Evolutionary conservation across 192 early-diverging fungal genomes (phyloP).

Genomic region (Coemansia sp.): DNA sequence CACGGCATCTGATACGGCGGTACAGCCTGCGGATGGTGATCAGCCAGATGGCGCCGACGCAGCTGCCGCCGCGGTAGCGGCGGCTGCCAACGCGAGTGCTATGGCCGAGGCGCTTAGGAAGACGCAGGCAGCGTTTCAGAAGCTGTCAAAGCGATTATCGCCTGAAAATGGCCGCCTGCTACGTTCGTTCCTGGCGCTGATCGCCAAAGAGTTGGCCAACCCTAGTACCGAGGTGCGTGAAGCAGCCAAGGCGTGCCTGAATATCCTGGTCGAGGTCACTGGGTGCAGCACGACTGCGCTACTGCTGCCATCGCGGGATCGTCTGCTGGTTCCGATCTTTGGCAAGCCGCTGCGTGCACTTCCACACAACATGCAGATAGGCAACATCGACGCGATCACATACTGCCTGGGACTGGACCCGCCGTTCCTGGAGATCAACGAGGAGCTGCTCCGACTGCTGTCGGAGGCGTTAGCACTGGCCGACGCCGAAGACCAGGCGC

Average conservation of each 20-base stretch:
- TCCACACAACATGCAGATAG: slow-evolving; percentile 96
- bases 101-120: background rate
- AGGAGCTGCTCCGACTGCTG: slow-evolving; percentile 83
- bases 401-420: slow-evolving; percentile 88
- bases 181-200: slow-evolving; percentile 50
- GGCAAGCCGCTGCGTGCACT: slow-evolving; percentile 93
- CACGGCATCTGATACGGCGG: background rate
- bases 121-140: slow-evolving; percentile 23
- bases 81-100: background rate
- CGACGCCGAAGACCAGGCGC: slow-evolving; percentile 96
- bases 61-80: background rate
- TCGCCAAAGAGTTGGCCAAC: slow-evolving; percentile 90
- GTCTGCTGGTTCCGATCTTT: slow-evolving; percentile 88
- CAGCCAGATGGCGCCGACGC: background rate
- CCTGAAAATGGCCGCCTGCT: slow-evolving; percentile 37
- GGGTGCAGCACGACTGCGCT: slow-evolving; percentile 78
- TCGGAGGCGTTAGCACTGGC: slow-evolving; percentile 90
- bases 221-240: slow-evolving; percentile 84
- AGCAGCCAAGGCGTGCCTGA: slow-evolving; percentile 77
- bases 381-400: slow-evolving; percentile 97
- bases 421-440: slow-evolving; percentile 83
- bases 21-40: background rate
- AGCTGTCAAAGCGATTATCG: slow-evolving; percentile 27
- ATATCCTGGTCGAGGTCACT: slow-evolving; percentile 75
- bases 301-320: slow-evolving; percentile 76